Base-by-base conservation (phyloP, 2,329 filamentous ascomycete species). In the Aquanectria penicillioides region DNA sequence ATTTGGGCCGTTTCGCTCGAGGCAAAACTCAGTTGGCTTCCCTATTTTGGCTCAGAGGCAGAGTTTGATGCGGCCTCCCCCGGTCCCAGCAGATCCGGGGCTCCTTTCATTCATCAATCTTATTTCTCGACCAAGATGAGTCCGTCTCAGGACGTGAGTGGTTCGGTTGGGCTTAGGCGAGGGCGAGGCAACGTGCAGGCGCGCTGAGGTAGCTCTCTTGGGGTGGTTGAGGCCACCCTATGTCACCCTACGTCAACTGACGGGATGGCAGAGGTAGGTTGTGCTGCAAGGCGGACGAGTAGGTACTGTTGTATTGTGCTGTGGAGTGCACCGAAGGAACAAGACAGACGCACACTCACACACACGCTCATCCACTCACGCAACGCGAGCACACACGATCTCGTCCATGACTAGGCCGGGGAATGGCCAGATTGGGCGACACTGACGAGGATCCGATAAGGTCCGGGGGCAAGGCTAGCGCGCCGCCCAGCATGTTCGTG, bases 381-480 rank as follows among this genome's bases (percentile, higher is more conserved):
- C n/a, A n/a, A n/a, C n/a, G n/a, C n/a, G 29, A 36, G 62, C 44
- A 63, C 43, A 58, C 62, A 47, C 47, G 48, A 66, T 63, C 44
- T 58, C n/a, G 49, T 25, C 52, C 15, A 49, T 59, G 58, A 47
- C 40, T 33, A 33, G 26, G 34, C 40, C 47, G 33, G 49, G 48
- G 49, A 60, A 64, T 62, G 64, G 55, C 44, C 50, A 57, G 34
- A 52, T 55, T 62, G 43, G 47, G 50, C 41, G 44, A 53, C 43
- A 31, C 41, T 48, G 47, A 47, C 41, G 57, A 53, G 50, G 63
- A 65, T 56, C 49, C 63, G 57, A 65, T 61, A 48, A 48, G 47
- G 63, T 49, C 52, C 56, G 56, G 57, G 58, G 57, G 63, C 40
- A 43, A 25, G 22, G 29, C 50, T 68, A 69, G 66, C 57, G 66